Evolutionary conservation across 768 basidiomycete species (phyloP).

Genomic region (Naganishia randhawae): DNA sequence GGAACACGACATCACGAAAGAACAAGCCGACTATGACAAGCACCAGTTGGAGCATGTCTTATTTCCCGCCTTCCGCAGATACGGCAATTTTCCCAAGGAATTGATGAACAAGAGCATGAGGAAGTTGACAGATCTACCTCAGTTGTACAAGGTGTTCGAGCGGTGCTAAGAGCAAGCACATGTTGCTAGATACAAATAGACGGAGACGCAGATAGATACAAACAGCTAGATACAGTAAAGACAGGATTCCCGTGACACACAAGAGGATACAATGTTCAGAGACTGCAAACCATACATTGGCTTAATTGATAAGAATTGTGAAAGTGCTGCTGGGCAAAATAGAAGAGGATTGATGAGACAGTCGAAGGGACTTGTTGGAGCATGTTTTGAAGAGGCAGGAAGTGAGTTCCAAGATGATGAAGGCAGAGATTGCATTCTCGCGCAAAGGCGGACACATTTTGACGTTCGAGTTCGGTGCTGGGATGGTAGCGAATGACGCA

Average conservation of each 20-base stretch:
- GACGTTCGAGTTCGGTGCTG: not conserved
- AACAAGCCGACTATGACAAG: conserved; percentile 53
- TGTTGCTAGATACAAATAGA: not conserved
- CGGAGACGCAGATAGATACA: not conserved
- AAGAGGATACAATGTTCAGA: not conserved
- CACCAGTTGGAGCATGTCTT: conserved; percentile 91
- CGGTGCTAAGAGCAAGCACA: conserved; percentile 59
- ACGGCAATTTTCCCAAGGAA: conserved; percentile 66
- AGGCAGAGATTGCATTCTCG: not conserved
- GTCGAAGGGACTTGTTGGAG: not conserved
- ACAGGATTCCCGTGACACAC: not conserved
- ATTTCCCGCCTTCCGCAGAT: conserved; percentile 78
- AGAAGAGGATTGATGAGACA: not conserved
- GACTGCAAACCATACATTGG: too few relatives aligned
- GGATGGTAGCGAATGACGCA: not conserved
- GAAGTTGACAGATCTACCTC: conserved; percentile 83
- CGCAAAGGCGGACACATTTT: not conserved
- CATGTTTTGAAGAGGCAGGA: too few relatives aligned
- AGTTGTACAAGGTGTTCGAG: conserved; percentile 92
- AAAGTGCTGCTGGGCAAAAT: not conserved
- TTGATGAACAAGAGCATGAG: conserved; percentile 65
- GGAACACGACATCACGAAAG: conserved; percentile 36
- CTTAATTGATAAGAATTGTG: not conserved
- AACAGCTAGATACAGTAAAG: not conserved
- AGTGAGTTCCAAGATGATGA: not conserved